These are phyloP conservation scores for Cyclotella baltica DNA, from an alignment of 108 stramenopile species.

Conservation along the genomic window DNA sequence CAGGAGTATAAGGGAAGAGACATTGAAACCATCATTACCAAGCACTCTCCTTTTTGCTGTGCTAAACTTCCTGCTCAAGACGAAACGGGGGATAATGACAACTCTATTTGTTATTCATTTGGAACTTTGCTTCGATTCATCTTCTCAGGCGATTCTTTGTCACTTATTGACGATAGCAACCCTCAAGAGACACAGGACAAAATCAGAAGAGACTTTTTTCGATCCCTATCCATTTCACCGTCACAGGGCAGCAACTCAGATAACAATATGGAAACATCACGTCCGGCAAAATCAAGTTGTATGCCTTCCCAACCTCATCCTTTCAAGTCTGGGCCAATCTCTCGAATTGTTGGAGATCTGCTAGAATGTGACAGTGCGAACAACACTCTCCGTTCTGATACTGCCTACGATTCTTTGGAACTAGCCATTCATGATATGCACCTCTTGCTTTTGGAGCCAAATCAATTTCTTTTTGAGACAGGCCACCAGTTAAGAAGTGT, in stretches of 20 bases:
- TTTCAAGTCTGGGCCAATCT: not conserved
- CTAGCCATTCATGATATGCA: slow-evolving; percentile 14
- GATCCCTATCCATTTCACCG: not conserved
- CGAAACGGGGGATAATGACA: not conserved
- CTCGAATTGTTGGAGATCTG: not conserved
- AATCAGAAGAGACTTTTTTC: not conserved
- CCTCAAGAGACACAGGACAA: not conserved
- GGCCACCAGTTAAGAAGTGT: not conserved
- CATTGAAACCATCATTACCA: slow-evolving; percentile 18
- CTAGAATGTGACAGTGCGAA: not conserved
- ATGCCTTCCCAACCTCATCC: not conserved
- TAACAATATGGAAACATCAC: not conserved
- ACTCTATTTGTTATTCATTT: slow-evolving; percentile 14
- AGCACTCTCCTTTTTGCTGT: slow-evolving; percentile 11
- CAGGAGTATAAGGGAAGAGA: slow-evolving; percentile 9
- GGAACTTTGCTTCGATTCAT: slow-evolving; percentile 10
- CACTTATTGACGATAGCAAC: not conserved
- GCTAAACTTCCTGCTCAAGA: not conserved
- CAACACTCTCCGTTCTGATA: not conserved
- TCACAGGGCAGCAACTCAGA: too few relatives aligned
- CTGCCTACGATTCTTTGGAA: slow-evolving; percentile 2
- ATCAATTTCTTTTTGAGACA: slow-evolving; percentile 2
- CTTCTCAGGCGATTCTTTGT: not conserved
- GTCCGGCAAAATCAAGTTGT: not conserved
- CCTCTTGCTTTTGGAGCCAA: slow-evolving; percentile 11